Percentiles rank a stretch among this genome's conserved stretches.
These are phyloP conservation scores for Diphasiastrum complanatum DNA, from an alignment of 83 land plant genomes.

Conservation along the genomic window DNA sequence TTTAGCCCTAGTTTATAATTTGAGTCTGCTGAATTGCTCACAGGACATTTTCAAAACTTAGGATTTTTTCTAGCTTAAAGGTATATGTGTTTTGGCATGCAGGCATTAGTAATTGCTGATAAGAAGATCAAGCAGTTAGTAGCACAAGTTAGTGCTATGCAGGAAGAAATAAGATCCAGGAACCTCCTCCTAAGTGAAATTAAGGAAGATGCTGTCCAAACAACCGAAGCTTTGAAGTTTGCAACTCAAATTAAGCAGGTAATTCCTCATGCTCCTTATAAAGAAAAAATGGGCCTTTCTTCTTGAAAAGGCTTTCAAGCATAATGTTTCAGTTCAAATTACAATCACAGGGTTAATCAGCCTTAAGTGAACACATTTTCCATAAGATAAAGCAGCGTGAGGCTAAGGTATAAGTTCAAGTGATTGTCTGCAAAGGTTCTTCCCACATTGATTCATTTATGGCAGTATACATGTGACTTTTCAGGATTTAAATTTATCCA, in stretches of 20 bases:
- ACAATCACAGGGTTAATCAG: neutral
- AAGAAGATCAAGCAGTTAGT: constrained; percentile 17
- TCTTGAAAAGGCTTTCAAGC: neutral
- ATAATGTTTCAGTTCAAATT: neutral
- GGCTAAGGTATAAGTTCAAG: neutral
- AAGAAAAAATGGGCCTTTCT: neutral
- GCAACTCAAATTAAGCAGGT: constrained; percentile 38
- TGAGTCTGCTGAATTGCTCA: neutral
- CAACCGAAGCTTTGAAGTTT: constrained; percentile 28
- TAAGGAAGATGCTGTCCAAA: constrained; percentile 24
- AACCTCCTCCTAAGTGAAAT: constrained; percentile 22
- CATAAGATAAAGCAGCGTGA: neutral
- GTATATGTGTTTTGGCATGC: constrained; percentile 4
- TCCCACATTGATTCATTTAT: neutral
- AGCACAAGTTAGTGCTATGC: constrained; percentile 20
- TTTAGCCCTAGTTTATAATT: neutral
- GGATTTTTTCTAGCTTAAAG: neutral
- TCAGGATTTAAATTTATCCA: constrained; percentile 31
- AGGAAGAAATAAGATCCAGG: constrained; percentile 29
- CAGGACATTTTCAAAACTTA: neutral
- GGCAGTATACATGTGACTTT: neutral
- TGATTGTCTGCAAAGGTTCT: neutral
- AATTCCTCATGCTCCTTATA: no score
- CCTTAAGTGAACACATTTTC: no score
- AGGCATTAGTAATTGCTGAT: constrained; percentile 24